Percentiles rank a stretch among this genome's conserved stretches.
These are phyloP conservation scores for Calonectria naviculata DNA, from an alignment of 2,329 filamentous ascomycete genomes.

Conservation along the genomic window DNA sequence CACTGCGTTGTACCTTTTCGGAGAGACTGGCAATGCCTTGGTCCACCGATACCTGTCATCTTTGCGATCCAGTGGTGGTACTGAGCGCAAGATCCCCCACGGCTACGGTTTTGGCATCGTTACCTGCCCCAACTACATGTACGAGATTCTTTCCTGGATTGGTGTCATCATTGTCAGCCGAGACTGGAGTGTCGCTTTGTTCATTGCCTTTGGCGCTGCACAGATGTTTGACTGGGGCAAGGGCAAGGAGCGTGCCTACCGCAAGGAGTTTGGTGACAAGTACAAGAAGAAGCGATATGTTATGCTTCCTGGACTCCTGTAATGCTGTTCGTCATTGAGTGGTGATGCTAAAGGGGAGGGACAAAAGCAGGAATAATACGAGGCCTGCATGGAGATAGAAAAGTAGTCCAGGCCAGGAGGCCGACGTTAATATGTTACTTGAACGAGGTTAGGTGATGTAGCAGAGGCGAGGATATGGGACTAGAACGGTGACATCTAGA, in stretches of 20 bases:
- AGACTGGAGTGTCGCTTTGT: slow-evolving; percentile 81
- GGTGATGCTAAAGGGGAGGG: neutral
- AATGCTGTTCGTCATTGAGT: slow-evolving; percentile 34
- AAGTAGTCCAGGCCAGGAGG: neutral
- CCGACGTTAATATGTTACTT: neutral
- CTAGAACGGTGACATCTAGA: neutral
- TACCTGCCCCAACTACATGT: slow-evolving; percentile 98
- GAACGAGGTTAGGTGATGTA: neutral
- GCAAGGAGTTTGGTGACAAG: slow-evolving; percentile 89
- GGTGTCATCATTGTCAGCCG: slow-evolving; percentile 84
- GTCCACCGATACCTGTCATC: slow-evolving; percentile 83
- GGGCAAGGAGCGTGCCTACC: slow-evolving; percentile 92
- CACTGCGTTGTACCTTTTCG: slow-evolving; percentile 77
- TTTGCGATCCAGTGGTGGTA: slow-evolving; percentile 82
- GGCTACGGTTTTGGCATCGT: slow-evolving; percentile 88
- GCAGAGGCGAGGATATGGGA: neutral
- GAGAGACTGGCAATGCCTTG: slow-evolving; percentile 83
- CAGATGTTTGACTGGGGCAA: slow-evolving; percentile 91
- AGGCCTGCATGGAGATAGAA: too few species aligned
- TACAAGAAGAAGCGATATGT: slow-evolving; percentile 95
- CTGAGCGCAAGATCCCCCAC: slow-evolving; percentile 86
- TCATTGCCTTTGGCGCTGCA: slow-evolving; percentile 76
- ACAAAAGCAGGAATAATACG: too few species aligned
- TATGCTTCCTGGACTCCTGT: slow-evolving; percentile 84
- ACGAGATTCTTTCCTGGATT: slow-evolving; percentile 88